Conservation (phyloP, 2,329 filamentous ascomycete genomes). For the Coniella vitis region DNA sequence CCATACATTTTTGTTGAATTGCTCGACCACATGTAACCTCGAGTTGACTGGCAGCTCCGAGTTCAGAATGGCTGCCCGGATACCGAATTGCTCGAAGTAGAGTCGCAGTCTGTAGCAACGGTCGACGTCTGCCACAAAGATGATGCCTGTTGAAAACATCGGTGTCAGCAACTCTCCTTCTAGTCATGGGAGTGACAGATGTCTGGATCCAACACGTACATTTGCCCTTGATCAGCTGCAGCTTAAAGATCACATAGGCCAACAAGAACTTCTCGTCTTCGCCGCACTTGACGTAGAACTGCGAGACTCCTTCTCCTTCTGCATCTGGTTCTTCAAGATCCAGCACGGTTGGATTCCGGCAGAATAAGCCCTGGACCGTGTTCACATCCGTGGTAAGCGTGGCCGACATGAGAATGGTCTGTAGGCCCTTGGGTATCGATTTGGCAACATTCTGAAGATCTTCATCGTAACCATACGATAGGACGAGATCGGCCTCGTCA, state of each 20-base stretch:
- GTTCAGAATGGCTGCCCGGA: conserved; percentile 88
- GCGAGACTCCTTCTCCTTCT: conserved; percentile 68
- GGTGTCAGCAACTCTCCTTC: background rate
- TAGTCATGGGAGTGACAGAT: conserved; percentile 45
- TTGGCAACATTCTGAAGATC: conserved; percentile 76
- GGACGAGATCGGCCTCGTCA: conserved; percentile 88
- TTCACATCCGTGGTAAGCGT: conserved; percentile 86
- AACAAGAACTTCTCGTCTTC: conserved; percentile 97
- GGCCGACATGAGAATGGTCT: conserved; percentile 90
- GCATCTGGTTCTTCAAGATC: conserved; percentile 79
- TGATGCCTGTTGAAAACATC: conserved; percentile 28
- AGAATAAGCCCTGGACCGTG: conserved; percentile 77
- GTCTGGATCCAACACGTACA: conserved; percentile 40
- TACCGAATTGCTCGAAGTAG: conserved; percentile 94
- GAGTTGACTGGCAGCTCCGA: conserved; percentile 91
- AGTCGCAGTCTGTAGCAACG: conserved; percentile 85
- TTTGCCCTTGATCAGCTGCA: conserved; percentile 90
- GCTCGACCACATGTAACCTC: conserved; percentile 87
- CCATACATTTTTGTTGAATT: conserved; percentile 84
- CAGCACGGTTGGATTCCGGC: conserved; percentile 69
- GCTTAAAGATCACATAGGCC: conserved; percentile 89
- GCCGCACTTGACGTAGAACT: conserved; percentile 86
- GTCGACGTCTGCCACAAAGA: conserved; percentile 76
- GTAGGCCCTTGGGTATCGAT: conserved; percentile 73
- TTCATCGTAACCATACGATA: conserved; percentile 91